A percentile compares a stretch with the other conserved stretches of the same genome.
phyloP scores from a whole-genome alignment of 441 rosid genomes.

The Adansonia gregorii region DNA sequence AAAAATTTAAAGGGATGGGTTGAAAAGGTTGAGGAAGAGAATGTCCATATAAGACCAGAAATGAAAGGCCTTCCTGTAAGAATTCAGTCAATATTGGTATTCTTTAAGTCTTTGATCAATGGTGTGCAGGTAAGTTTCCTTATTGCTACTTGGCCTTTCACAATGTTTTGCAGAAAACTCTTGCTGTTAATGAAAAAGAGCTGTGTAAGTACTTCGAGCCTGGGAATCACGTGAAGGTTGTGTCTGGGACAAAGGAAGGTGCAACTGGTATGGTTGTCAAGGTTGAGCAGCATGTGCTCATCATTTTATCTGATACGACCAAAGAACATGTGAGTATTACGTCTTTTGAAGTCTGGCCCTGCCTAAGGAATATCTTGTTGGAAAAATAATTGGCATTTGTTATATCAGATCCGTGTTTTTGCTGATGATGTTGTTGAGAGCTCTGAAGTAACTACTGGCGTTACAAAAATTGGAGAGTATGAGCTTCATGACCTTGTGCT shows the following conservation, averaged over 20 bases:
- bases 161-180: slow-evolving; percentile 67
- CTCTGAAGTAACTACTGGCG: slow-evolving; percentile 94
- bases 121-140: slow-evolving; percentile 17
- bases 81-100: slow-evolving; percentile 27
- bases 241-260: slow-evolving; percentile 92
- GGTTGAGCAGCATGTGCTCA: slow-evolving; percentile 95
- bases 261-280: slow-evolving; percentile 98
- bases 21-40: slow-evolving; percentile 97
- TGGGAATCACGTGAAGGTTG: slow-evolving; percentile 97
- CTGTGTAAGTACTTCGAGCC: slow-evolving; percentile 97
- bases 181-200: slow-evolving; percentile 85
- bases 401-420: slow-evolving; percentile 80
- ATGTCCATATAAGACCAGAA: slow-evolving; percentile 85
- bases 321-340: slow-evolving; percentile 82
- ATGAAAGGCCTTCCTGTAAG: slow-evolving; percentile 96
- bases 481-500: slow-evolving; percentile 98
- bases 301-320: slow-evolving; percentile 88
- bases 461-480: slow-evolving; percentile 88
- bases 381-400: slow-evolving; percentile 13
- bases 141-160: slow-evolving; percentile 14
- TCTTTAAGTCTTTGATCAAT: slow-evolving; percentile 17
- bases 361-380: neutral
- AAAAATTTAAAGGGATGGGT: slow-evolving; percentile 97
- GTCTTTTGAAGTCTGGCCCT: neutral
- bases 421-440: slow-evolving; percentile 97